Percentiles rank a stretch among this genome's conserved stretches.
Conservation (phyloP, 148 eudicot genomes). For the Spergularia bocconei region DNA sequence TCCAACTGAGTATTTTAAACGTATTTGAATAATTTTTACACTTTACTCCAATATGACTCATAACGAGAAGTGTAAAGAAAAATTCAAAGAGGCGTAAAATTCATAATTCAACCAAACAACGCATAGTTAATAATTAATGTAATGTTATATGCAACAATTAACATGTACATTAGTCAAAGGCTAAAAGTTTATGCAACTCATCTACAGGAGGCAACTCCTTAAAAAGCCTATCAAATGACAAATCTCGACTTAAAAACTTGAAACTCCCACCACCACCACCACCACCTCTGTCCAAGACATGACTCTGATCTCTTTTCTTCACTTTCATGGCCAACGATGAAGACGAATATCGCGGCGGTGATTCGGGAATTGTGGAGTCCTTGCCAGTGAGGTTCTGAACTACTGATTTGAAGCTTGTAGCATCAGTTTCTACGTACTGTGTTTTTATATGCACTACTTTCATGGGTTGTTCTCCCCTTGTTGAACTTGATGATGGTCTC, state of each 20-base stretch:
- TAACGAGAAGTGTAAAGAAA: no score
- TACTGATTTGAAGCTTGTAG: constrained; percentile 67
- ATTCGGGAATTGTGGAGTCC: constrained; percentile 31
- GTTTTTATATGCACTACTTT: constrained; percentile 71
- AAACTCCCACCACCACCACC: constrained; percentile 11
- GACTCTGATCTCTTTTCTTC: neutral
- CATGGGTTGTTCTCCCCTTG: constrained; percentile 26
- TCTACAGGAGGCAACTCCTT: constrained; percentile 48
- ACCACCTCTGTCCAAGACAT: neutral
- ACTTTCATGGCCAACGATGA: neutral
- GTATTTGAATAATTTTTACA: no score
- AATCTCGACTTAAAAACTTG: constrained; percentile 27
- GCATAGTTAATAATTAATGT: neutral
- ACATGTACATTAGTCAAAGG: constrained; percentile 12
- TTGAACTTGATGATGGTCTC: constrained; percentile 1
- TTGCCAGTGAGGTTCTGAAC: constrained; percentile 82
- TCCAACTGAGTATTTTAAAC: no score
- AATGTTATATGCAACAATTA: neutral
- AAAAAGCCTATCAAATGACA: constrained; percentile 41
- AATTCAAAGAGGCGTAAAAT: no score
- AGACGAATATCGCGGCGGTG: neutral
- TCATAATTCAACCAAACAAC: neutral
- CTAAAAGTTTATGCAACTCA: constrained; percentile 31
- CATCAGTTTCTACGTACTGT: constrained; percentile 68
- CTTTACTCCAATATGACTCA: no score